Percentiles rank a stretch among this genome's conserved stretches.
These are phyloP conservation scores for Rhamnella rubrinervis DNA, from an alignment of 331 rosid species.

Conservation along the genomic window DNA sequence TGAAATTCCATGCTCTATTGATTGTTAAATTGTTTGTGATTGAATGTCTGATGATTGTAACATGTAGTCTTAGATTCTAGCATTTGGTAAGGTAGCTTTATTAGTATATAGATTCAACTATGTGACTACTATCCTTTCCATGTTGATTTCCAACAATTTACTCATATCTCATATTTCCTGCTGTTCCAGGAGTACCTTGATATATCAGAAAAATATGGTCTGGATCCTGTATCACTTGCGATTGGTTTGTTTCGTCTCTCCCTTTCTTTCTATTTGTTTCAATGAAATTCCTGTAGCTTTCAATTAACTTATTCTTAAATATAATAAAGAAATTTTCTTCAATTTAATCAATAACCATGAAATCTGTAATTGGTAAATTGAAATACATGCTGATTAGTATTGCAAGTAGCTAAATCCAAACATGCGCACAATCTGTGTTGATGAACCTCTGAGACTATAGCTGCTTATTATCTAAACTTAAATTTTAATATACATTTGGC, in stretches of 20 bases:
- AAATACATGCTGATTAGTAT: no score
- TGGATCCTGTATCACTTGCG: conserved; percentile 86
- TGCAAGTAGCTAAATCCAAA: no score
- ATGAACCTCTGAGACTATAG: no score
- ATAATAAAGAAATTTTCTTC: background rate
- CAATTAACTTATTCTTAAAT: background rate
- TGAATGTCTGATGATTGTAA: no score
- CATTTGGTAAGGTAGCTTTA: background rate
- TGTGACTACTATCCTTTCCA: background rate
- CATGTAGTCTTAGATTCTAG: no score
- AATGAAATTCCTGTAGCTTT: background rate
- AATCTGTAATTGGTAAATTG: no score
- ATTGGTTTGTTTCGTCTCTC: conserved; percentile 53
- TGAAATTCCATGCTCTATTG: no score
- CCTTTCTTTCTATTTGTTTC: conserved; percentile 2
- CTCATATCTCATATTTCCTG: conserved; percentile 14
- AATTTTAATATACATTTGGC: conserved; percentile 18
- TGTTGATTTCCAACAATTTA: background rate
- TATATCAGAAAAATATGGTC: conserved; percentile 50
- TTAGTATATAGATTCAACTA: background rate
- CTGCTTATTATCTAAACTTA: no score
- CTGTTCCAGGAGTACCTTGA: conserved; percentile 61
- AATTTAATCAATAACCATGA: no score
- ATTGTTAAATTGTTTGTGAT: no score
- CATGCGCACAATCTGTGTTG: no score